A percentile compares a stretch with the other conserved stretches of the same genome.
Evolutionary conservation across 306 rosid species (phyloP).

Genomic region (Luffa aegyptiaca): DNA sequence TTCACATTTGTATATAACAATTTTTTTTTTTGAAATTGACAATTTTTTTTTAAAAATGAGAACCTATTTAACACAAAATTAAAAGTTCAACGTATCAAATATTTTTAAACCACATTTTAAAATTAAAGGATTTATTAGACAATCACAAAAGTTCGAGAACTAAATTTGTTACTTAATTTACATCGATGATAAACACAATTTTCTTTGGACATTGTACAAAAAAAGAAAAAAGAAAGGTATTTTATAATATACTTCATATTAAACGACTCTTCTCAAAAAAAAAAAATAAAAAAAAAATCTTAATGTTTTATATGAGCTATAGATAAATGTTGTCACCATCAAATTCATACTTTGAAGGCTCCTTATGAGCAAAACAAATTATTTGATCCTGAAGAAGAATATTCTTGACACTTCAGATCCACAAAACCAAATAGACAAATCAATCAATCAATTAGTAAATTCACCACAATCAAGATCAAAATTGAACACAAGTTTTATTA

Average conservation of each 20-base stretch:
- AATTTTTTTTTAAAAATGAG: too few species aligned
- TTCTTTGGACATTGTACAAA: not conserved
- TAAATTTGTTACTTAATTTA: not conserved
- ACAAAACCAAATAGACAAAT: not conserved
- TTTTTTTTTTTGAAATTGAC: too few species aligned
- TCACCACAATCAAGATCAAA: not conserved
- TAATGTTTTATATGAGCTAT: not conserved
- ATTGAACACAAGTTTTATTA: not conserved
- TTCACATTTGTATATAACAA: too few species aligned
- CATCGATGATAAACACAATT: not conserved
- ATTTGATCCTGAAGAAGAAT: not conserved
- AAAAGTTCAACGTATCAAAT: too few species aligned
- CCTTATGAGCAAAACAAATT: not conserved
- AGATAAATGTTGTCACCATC: not conserved
- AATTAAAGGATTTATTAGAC: too few species aligned
- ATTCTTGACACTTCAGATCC: not conserved
- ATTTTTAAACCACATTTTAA: too few species aligned
- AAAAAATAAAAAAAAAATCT: not conserved
- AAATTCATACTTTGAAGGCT: not conserved
- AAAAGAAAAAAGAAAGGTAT: not conserved
- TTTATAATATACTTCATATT: not conserved
- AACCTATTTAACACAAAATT: too few species aligned
- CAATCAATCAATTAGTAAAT: not conserved
- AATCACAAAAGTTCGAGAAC: not conserved
- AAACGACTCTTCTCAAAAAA: too few species aligned